Evolutionary conservation across 1,139 yeast species (phyloP), one percentile per base, ranked within the genome.

Genomic region (Debaryomyces subglobosus): DNA sequence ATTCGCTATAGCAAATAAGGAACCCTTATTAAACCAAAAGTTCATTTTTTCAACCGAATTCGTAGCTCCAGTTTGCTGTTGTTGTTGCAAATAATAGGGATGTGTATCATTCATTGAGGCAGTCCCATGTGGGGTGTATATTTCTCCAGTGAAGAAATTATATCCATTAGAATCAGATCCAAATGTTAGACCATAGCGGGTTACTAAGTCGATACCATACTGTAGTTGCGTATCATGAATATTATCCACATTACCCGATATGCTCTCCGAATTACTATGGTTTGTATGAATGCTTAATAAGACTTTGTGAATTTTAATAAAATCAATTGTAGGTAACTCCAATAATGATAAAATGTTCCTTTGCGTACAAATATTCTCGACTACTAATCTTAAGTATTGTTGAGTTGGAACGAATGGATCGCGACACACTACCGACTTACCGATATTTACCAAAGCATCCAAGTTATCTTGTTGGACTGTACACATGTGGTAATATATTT

Each of bases 341-440:
- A 79, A 68, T 35, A 80, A 68, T 16, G 82, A 81, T 47, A 82
- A 69, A 60, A 86, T 70, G 71, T 86, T 80, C 58, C 92, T 72
- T 62, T 85, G 92, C 42, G 87, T 80, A 57, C 85, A 86, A 54
- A 86, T 87, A 59, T 86, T 86, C 57, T 86, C 94, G 49, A 87
- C 88, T 30, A 87, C 91, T 66, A 86, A 74, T 57, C 86, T 76
- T 63, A 87, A 74, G 60, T 87, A 87, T 58, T 86, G 91, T 49
- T 81, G 85, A 3, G 94, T 86, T 27, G 95, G 95, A 5, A 86
- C 90, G 66, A 87, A 87, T 6, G 92, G 90, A 62, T 87, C 94
- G 52, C 87, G 80, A 59, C 92, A 86, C 49, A 84, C 79, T 8
- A 87, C 92, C 38, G 89, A 81, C 63, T 86, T 87, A 10, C 94